Evolutionary conservation across 169 alveolate species (phyloP), one percentile per base, ranked within the genome.

Genomic region (Plasmodium malariae): DNA sequence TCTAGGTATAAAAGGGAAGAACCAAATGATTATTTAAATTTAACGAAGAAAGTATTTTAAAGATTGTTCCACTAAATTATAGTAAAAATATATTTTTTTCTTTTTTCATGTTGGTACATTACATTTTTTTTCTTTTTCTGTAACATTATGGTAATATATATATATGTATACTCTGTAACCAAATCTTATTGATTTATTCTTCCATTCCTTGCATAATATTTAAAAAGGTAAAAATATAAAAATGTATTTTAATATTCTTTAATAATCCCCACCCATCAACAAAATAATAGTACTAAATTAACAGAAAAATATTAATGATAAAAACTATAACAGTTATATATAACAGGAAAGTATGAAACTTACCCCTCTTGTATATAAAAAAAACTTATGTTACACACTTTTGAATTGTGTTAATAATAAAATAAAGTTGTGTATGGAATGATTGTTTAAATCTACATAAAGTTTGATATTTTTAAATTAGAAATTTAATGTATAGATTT

Each of bases 1-100:
- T 36, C 28, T 37, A 76, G 89, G 71, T 76, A 76, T 36, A 62
- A 76, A 76, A 54, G 24, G 48, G 48, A 62, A 7, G 78, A 76
- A 62, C 70, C 69, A 14, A n/a, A 63, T 12, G 89, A 76, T 34
- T 76, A 62, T 28, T 7, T 57, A 43, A n/a, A 37, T 74, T 59
- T 74, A 30, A 63, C 28, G 49, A 74, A 4, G 7, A 74, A 74
- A 48, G 9, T 19, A 21, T 71, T 51, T 14, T 71, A 71, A 60
- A 54, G 0, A 24, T 57, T 0, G 3, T 2, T 3, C 11, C 36
- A 48, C 12, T n/a, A 19, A 57, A 34, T 63, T 37, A 36, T 17
- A 37, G 12, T 32, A 34, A 63, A 63, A 14, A 17, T 34, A 9
- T 32, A 21, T 17, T n/a, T 5, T n/a, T 34, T 30, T 37, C 5